Conservation (phyloP, 768 basidiomycete genomes). For the Steccherinum ochraceum region DNA sequence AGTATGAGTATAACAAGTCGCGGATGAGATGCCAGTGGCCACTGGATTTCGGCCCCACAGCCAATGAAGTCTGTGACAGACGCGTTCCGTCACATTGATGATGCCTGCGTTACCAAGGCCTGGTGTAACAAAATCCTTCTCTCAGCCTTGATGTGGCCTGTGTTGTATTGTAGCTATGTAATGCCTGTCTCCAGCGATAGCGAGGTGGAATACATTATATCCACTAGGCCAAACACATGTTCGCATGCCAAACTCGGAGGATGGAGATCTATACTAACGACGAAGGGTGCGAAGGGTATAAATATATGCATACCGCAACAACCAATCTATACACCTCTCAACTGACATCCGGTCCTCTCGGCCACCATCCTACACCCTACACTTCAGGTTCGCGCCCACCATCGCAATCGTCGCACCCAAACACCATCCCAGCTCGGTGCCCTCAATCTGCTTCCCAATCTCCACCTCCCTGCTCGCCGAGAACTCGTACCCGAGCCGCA, state of each 20-base stretch:
- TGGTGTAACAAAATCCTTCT: too few relatives aligned
- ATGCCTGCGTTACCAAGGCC: too few relatives aligned
- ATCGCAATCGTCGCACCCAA: conserved; percentile 79
- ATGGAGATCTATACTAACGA: neutral
- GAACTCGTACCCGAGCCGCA: conserved; percentile 90
- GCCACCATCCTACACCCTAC: conserved; percentile 30
- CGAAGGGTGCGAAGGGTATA: neutral
- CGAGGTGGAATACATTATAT: neutral
- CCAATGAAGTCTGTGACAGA: too few relatives aligned
- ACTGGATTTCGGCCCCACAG: too few relatives aligned
- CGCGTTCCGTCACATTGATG: too few relatives aligned
- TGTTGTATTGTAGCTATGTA: too few relatives aligned
- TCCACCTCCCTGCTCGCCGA: conserved; percentile 55
- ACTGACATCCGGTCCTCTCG: too few relatives aligned
- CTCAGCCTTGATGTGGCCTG: too few relatives aligned
- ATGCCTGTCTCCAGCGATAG: neutral
- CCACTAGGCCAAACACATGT: neutral
- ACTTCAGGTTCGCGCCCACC: conserved; percentile 56
- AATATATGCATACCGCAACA: neutral
- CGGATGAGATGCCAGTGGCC: too few relatives aligned
- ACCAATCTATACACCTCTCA: too few relatives aligned
- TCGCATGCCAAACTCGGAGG: neutral
- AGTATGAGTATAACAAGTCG: too few relatives aligned
- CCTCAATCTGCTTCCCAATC: conserved; percentile 83
- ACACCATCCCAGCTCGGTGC: conserved; percentile 93